Percentiles rank a stretch among this genome's conserved stretches.
Evolutionary conservation across 305 asterid species (phyloP).

Genomic region (Striga hermonthica): DNA sequence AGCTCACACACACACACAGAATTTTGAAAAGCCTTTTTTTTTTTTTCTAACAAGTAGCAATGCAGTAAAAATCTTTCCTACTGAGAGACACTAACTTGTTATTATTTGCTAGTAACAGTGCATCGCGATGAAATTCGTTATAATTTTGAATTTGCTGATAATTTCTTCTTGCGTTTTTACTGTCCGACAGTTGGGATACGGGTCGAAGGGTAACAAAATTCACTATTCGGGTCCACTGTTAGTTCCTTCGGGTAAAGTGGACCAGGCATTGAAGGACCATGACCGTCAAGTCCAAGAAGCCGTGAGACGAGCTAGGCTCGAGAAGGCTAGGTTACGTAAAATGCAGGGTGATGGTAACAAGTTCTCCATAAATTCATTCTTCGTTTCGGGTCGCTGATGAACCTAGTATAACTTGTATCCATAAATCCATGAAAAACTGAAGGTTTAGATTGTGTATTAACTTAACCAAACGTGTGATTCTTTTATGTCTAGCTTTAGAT

Average conservation of each 20-base stretch:
- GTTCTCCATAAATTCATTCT: slow-evolving; percentile 47
- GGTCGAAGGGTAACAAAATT: slow-evolving; percentile 63
- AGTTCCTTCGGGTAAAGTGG: slow-evolving; percentile 70
- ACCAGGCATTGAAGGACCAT: slow-evolving; percentile 70
- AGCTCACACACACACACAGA: no score
- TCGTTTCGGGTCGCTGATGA: slow-evolving; percentile 51
- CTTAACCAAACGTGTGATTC: slow-evolving; percentile 3
- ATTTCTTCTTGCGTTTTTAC: slow-evolving; percentile 4
- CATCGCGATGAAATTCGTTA: neutral
- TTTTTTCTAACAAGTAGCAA: no score
- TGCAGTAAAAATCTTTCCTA: no score
- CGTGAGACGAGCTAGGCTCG: slow-evolving; percentile 64
- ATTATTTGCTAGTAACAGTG: neutral
- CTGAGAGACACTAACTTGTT: no score
- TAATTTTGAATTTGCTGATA: slow-evolving; percentile 12
- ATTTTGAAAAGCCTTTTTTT: no score
- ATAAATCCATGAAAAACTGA: neutral
- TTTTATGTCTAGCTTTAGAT: slow-evolving; percentile 13
- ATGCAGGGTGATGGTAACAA: slow-evolving; percentile 45
- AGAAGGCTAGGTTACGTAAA: slow-evolving; percentile 57
- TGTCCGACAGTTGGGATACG: slow-evolving; percentile 50
- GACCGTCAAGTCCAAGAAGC: slow-evolving; percentile 78
- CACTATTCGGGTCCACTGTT: slow-evolving; percentile 75
- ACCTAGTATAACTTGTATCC: slow-evolving; percentile 23
- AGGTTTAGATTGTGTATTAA: neutral